Conservation (phyloP, 1,284 basidiomycete species). For the Ustilago shanxiensis region DNA sequence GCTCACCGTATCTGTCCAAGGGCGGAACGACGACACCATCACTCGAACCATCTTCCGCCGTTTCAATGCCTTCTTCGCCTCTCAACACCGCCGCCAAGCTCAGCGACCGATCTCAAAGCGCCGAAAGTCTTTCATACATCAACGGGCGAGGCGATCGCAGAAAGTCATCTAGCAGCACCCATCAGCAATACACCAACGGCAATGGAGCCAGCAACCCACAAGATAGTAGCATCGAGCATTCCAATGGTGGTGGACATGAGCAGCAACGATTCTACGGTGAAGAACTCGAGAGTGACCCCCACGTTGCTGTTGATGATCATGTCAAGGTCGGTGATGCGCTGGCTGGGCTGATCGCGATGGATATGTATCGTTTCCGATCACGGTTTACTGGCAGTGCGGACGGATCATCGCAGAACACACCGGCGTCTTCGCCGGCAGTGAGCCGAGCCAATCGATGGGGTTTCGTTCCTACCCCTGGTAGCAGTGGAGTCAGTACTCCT, state of each 20-base stretch:
- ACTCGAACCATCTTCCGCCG: conserved; percentile 19
- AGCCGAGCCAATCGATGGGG: conserved; percentile 48
- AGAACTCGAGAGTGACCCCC: conserved; percentile 29
- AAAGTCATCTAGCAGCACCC: conserved; percentile 22
- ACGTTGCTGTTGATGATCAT: conserved; percentile 43
- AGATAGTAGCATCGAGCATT: conserved; percentile 17
- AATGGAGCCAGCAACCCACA: conserved; percentile 20
- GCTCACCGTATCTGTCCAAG: conserved; percentile 38
- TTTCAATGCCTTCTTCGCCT: conserved; percentile 46
- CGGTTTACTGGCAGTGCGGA: conserved; percentile 43
- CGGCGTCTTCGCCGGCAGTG: conserved; percentile 44
- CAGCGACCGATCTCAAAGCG: conserved; percentile 57
- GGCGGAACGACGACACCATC: conserved; percentile 25
- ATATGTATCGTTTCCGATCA: conserved; percentile 58
- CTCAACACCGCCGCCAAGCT: conserved; percentile 27
- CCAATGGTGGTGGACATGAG: conserved; percentile 11
- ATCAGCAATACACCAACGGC: conserved; percentile 25
- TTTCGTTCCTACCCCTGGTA: conserved; percentile 35
- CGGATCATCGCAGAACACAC: conserved; percentile 48
- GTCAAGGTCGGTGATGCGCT: conserved; percentile 61
- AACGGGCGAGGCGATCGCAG: conserved; percentile 38
- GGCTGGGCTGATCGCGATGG: conserved; percentile 64
- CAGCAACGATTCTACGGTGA: conserved; percentile 39
- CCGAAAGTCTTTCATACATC: conserved; percentile 53
- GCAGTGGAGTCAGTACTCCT: conserved; percentile 37